A percentile compares a stretch with the other conserved stretches of the same genome.
These are phyloP conservation scores for Trifolium fragiferum DNA, from an alignment of 306 rosid genomes.

Conservation along the genomic window DNA sequence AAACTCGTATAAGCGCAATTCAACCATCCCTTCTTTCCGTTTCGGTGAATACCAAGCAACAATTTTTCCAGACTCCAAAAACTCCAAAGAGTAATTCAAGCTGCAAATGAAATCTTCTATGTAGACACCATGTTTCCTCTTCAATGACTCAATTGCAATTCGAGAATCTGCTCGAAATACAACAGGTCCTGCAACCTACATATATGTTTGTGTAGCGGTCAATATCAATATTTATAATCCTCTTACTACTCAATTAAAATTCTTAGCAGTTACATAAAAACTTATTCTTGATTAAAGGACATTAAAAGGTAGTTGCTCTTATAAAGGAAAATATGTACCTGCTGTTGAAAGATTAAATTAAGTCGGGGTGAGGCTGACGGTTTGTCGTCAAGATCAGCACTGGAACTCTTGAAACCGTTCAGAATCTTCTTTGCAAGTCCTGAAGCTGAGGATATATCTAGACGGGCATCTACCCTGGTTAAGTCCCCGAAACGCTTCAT, in stretches of 20 bases:
- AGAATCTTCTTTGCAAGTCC: constrained; percentile 64
- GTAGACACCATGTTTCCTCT: constrained; percentile 51
- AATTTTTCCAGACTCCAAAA: constrained; percentile 69
- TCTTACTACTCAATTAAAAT: neutral
- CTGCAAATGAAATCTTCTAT: constrained; percentile 86
- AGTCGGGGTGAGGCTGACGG: constrained; percentile 71
- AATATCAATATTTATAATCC: no score
- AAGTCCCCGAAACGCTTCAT: constrained; percentile 61
- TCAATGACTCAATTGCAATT: constrained; percentile 53
- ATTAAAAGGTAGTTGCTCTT: neutral
- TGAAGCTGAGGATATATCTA: constrained; percentile 78
- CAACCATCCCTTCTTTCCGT: constrained; percentile 92
- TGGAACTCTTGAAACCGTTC: constrained; percentile 57
- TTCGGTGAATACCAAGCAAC: constrained; percentile 95
- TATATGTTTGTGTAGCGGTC: no score
- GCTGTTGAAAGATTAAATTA: constrained; percentile 86
- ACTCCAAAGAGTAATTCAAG: constrained; percentile 73
- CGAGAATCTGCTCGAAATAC: constrained; percentile 74
- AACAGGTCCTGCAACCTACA: constrained; percentile 79
- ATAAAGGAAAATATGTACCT: constrained; percentile 54
- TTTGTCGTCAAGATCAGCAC: constrained; percentile 40
- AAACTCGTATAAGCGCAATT: constrained; percentile 78
- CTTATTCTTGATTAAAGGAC: constrained; percentile 15
- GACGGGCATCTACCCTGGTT: constrained; percentile 82
- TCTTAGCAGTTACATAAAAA: constrained; percentile 9